Base-by-base conservation (phyloP, 2,329 filamentous ascomycete species). In the Dichotomopilus funicola region DNA sequence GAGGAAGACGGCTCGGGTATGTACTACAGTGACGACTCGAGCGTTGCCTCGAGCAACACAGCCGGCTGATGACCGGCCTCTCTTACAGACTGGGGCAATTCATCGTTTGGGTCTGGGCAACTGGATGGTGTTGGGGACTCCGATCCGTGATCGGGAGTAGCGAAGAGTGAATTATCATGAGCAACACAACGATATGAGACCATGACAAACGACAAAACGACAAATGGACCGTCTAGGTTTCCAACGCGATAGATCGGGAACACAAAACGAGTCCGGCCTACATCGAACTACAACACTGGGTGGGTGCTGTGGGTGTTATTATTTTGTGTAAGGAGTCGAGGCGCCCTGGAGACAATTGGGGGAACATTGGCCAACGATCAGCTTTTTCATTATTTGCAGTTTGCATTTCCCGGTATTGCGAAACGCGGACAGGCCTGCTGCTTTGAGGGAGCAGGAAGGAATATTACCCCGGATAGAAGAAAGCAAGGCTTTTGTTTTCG, bases 1-100 rank as follows among this genome's bases (percentile, higher is more conserved):
- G 80, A 83, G 58, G 80, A 83, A 51, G 80, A 83, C 53, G 79
- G 71, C 62, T 82, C 80, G 61, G 80, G 80, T 81, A 79, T 71
- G 79, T 77, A 66, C 59, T 64, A 62, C 51, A 72, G 68, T 62
- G 70, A 71, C 62, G 71, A 67, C 61, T 68, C 66, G 45, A 72
- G 69, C 56, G 64, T 68, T 48, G 66, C 66, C 59, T 68, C 59
- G 33, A 59, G 59, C 58, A 58, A 55, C 56, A 64, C 64, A 53
- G 62, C 62, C 54, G 59, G 64, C 68, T 70, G 66, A 72, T 71
- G 68, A 66, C 70, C 54, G 59, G 41, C 46, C 53, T 55, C 59
- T 56, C 7, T 42, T 11, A 12, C 60, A 80, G 79, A 81, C 57
- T 82, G 80, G 79, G 78, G 80, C 61, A 75, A 75, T 61, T 82